These are phyloP conservation scores for Diutina catenulata DNA, from an alignment of 1,139 yeast species.

Conservation along the genomic window DNA sequence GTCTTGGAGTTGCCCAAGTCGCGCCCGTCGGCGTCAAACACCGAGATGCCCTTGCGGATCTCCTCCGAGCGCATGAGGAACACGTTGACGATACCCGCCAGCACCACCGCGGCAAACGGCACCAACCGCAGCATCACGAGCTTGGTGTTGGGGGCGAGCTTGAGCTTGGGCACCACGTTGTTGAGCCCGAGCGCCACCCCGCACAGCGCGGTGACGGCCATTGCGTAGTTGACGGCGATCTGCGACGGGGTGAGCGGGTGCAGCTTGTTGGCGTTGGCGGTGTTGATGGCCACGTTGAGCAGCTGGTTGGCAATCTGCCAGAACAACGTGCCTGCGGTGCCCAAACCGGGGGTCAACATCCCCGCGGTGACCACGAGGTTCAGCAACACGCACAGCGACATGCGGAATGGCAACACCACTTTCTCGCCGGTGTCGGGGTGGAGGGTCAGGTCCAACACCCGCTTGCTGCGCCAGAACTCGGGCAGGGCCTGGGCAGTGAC, in stretches of 20 bases:
- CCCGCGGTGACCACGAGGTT: constrained; percentile 94
- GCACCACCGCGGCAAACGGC: constrained; percentile 96
- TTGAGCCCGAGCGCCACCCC: constrained; percentile 91
- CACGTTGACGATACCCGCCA: constrained; percentile 91
- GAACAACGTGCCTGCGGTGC: constrained; percentile 80
- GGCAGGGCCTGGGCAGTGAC: constrained; percentile 53
- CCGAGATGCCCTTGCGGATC: constrained; percentile 70
- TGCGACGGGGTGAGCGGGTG: constrained; percentile 79
- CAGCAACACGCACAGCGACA: constrained; percentile 91
- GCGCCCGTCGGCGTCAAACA: constrained; percentile 56
- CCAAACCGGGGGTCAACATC: constrained; percentile 90
- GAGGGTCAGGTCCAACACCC: constrained; percentile 71
- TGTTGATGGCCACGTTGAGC: constrained; percentile 89
- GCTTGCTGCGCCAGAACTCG: constrained; percentile 83
- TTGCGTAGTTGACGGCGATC: constrained; percentile 60
- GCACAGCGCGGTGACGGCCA: constrained; percentile 93
- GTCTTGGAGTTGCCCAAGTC: constrained; percentile 67
- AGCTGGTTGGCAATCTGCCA: constrained; percentile 99
- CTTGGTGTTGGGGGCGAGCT: constrained; percentile 55
- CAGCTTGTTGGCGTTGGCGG: constrained; percentile 91
- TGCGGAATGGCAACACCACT: constrained; percentile 83
- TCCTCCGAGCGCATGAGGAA: constrained; percentile 94
- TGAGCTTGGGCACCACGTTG: constrained; percentile 73
- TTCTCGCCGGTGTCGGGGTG: constrained; percentile 96
- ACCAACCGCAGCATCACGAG: constrained; percentile 73